Conservation (phyloP, 1,139 yeast genomes). For the Ogataea hybrid region DNA sequence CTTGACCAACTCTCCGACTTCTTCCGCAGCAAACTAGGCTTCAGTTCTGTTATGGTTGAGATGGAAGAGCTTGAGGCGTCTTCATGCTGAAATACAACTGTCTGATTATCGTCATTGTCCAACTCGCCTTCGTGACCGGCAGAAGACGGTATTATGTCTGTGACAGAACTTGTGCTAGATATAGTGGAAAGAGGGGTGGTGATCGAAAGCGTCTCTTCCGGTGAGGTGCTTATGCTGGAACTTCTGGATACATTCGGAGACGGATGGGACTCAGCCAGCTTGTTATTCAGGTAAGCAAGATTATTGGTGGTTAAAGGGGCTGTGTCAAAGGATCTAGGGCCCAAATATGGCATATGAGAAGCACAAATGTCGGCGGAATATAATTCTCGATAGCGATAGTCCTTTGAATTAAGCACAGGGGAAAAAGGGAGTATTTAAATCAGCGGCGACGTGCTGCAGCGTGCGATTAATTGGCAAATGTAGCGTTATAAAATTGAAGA, state of each 20-base stretch:
- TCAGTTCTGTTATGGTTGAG: constrained; percentile 20
- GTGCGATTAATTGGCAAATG: constrained; percentile 4
- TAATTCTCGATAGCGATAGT: not conserved
- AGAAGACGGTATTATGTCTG: constrained; percentile 11
- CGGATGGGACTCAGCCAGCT: constrained; percentile 16
- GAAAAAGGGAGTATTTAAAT: constrained; percentile 4
- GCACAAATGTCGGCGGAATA: constrained; percentile 1
- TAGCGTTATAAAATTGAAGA: constrained; percentile 8
- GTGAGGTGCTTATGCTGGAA: constrained; percentile 19
- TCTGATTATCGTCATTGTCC: constrained; percentile 15
- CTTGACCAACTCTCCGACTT: constrained; percentile 79
- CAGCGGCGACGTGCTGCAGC: constrained; percentile 2
- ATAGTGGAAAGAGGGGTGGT: constrained; percentile 24
- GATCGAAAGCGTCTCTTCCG: constrained; percentile 21
- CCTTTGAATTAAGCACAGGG: not conserved
- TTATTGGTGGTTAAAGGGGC: constrained; percentile 32
- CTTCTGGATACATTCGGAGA: constrained; percentile 10
- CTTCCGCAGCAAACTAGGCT: constrained; percentile 50
- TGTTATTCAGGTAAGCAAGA: constrained; percentile 27
- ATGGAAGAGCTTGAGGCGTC: constrained; percentile 16
- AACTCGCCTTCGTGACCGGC: constrained; percentile 5
- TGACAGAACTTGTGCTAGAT: constrained; percentile 18
- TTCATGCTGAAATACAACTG: constrained; percentile 14
- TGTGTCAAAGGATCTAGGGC: constrained; percentile 33
- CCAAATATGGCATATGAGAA: constrained; percentile 32